These are phyloP conservation scores for Paratrimastix pyriformis DNA, from an alignment of 78 protist genomes.

Conservation along the genomic window DNA sequence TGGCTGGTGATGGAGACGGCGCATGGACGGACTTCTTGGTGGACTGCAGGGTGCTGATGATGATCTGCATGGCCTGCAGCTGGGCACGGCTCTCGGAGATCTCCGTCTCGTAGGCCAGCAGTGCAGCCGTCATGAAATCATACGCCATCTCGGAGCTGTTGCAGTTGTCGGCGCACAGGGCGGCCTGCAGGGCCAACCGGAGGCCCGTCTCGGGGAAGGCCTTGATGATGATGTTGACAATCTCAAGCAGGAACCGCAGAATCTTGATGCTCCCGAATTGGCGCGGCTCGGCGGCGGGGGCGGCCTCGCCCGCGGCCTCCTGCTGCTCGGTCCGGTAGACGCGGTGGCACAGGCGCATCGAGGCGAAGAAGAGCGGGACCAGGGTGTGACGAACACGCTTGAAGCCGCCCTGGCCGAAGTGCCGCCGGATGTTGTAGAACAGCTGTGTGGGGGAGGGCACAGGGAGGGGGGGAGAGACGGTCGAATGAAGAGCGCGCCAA, in stretches of 20 bases:
- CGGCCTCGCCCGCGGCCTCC: neutral
- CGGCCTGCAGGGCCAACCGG: conserved; percentile 61
- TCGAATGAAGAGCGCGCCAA: too few species aligned
- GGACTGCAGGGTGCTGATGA: conserved; percentile 51
- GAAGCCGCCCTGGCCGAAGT: conserved; percentile 66
- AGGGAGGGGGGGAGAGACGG: neutral
- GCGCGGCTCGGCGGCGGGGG: neutral
- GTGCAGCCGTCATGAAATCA: conserved; percentile 69
- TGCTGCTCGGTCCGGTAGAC: neutral
- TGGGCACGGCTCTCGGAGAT: conserved; percentile 61
- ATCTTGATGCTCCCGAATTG: too few species aligned
- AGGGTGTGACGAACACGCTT: conserved; percentile 48
- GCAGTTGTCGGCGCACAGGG: conserved; percentile 61
- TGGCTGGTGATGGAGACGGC: neutral
- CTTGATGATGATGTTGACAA: conserved; percentile 40
- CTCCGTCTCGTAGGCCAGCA: conserved; percentile 77
- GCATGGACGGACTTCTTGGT: neutral
- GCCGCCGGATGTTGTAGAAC: conserved; percentile 43
- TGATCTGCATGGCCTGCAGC: conserved; percentile 38
- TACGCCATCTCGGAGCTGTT: conserved; percentile 44
- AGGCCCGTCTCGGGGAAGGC: conserved; percentile 47
- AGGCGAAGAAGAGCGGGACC: conserved; percentile 19
- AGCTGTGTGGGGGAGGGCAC: conserved; percentile 15
- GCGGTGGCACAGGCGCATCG: neutral
- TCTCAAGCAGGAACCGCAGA: conserved; percentile 47